Conservation (phyloP, 768 basidiomycete genomes). For the Clavulina sp. region DNA sequence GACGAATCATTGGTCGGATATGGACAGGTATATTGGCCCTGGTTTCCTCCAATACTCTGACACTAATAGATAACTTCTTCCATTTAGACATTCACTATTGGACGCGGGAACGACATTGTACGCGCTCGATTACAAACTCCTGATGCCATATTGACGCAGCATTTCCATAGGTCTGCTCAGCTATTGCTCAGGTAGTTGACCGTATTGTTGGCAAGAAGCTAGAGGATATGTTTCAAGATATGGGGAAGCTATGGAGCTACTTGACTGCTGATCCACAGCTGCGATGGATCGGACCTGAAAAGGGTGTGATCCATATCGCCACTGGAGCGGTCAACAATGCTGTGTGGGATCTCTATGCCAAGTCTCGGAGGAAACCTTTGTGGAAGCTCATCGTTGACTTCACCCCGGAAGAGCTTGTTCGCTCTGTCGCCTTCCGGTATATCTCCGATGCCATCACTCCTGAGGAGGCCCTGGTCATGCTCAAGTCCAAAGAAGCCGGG, state of each 20-base stretch:
- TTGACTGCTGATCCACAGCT: conserved; percentile 79
- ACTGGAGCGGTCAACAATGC: conserved; percentile 82
- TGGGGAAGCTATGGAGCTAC: conserved; percentile 84
- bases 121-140: background rate
- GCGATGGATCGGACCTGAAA: conserved; percentile 91
- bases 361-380: conserved; percentile 61
- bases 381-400: conserved; percentile 93
- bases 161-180: conserved; percentile 48
- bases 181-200: conserved; percentile 61
- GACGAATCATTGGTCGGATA: conserved; percentile 52
- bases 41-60: too few relatives aligned
- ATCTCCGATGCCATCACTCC: conserved; percentile 87
- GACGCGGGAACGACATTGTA: conserved; percentile 88
- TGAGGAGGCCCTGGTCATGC: conserved; percentile 71
- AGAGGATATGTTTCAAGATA: conserved; percentile 68
- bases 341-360: conserved; percentile 85
- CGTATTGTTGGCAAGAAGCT: conserved; percentile 70
- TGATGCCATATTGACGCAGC: background rate
- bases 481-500: conserved; percentile 55
- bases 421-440: conserved; percentile 65
- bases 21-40: too few relatives aligned
- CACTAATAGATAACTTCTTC: too few relatives aligned
- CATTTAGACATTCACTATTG: conserved; percentile 94
- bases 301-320: conserved; percentile 87
- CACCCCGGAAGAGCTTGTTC: conserved; percentile 68